These are phyloP conservation scores for Zymoseptoria tritici DNA, from an alignment of 2,329 filamentous ascomycete species.

Conservation along the genomic window DNA sequence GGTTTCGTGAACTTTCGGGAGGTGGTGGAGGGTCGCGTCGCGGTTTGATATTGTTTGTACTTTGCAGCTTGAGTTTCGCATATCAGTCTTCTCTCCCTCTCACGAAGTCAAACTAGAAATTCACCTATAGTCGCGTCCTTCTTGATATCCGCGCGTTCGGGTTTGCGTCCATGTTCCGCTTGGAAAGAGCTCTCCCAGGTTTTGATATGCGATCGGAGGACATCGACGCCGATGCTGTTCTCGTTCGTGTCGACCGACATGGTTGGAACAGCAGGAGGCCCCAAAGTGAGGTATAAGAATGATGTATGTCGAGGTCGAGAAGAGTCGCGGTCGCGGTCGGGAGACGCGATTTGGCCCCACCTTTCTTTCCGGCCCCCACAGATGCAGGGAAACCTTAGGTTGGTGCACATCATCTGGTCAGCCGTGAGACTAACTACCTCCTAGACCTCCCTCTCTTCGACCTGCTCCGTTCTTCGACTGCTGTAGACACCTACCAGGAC, in stretches of 20 bases:
- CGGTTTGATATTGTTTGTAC: constrained; percentile 70
- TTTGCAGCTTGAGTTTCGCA: constrained; percentile 52
- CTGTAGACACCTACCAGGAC: too few species aligned
- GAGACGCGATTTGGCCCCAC: background rate
- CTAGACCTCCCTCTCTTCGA: too few species aligned
- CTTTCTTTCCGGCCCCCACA: background rate
- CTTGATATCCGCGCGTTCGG: constrained; percentile 69
- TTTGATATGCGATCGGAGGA: constrained; percentile 63
- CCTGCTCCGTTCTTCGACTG: too few species aligned
- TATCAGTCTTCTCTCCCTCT: constrained; percentile 1
- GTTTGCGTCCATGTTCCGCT: constrained; percentile 55
- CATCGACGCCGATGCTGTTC: constrained; percentile 4
- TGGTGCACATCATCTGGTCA: background rate
- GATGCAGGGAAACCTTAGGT: background rate
- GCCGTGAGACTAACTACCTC: too few species aligned
- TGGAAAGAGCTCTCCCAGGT: constrained; percentile 65
- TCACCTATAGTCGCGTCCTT: constrained; percentile 62
- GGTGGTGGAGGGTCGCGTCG: constrained; percentile 45
- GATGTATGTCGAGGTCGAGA: background rate
- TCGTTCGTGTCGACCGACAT: constrained; percentile 13
- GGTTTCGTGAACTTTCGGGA: constrained; percentile 36
- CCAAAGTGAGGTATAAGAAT: too few species aligned
- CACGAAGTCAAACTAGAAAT: background rate
- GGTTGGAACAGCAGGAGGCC: background rate
- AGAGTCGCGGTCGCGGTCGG: too few species aligned